Evolutionary conservation across 345 rosid species (phyloP).

Genomic region (Geranium brycei): DNA sequence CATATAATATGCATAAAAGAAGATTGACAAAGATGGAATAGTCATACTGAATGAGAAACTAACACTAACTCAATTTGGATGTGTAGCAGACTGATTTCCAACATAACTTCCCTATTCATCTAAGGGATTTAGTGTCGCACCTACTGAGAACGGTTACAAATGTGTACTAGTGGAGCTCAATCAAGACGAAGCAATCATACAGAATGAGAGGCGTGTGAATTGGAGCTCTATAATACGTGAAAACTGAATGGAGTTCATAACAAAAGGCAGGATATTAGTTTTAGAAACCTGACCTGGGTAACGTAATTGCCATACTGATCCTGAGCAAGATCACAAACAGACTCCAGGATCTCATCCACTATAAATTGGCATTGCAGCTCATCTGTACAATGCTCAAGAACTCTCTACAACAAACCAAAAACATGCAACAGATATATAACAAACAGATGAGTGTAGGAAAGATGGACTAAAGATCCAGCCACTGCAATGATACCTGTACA

Average conservation of each 20-base stretch:
- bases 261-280: background rate
- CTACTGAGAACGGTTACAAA: too few species aligned
- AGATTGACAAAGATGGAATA: too few species aligned
- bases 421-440: background rate
- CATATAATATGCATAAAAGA: too few species aligned
- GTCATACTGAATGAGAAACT: too few species aligned
- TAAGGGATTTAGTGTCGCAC: too few species aligned
- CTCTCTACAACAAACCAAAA: conserved; percentile 27
- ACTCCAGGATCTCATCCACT: conserved; percentile 49
- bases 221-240: background rate
- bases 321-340: conserved; percentile 51
- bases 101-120: too few species aligned
- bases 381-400: conserved; percentile 49
- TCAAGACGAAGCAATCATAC: too few species aligned
- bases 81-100: too few species aligned
- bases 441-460: background rate
- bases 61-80: too few species aligned
- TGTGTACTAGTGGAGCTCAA: too few species aligned
- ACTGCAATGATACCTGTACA: conserved; percentile 29
- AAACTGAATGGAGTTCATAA: background rate
- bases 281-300: conserved; percentile 30
- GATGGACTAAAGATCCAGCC: background rate
- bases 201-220: too few species aligned
- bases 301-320: conserved; percentile 68
- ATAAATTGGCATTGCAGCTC: conserved; percentile 33